Evolutionary conservation across 2,329 filamentous ascomycete species (phyloP), one percentile per base, ranked within the genome.

Genomic region (Pyricularia sp.): DNA sequence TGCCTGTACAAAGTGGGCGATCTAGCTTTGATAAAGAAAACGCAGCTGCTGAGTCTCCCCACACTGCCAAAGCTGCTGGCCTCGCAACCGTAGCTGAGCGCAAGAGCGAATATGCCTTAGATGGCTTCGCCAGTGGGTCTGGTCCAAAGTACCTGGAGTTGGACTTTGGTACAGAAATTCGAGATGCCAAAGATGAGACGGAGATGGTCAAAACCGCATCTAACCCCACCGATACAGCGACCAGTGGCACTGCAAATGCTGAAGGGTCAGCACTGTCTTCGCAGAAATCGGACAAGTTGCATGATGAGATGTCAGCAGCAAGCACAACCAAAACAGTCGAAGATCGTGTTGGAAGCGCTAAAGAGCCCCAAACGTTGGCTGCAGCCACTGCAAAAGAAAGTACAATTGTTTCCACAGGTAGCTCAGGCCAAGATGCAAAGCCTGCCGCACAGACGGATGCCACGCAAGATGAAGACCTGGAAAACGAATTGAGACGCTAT

Each of bases 31-130:
- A 73, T 22, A 73, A 72, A 62, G 72, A 76, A 19, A 76, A 78
- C 65, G 71, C 68, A 26, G 71, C 73, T 76, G 30, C 70, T 72
- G 16, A 70, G n/a, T 53, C 62, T 44, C 28, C 35, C 26, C 62
- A 72, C 73, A 62, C 68, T 76, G 55, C 5, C 13, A 19, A 7
- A 16, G 40, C 78, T 76, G 66, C 73, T 78, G 40, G 73, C 26
- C 71, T 86, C 60, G 78, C 84, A 63, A 76, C 84, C 1, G 82
- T 87, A 2, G 78, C 78, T 2, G 84, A 87, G 72, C 78, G 81
- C 65, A 85, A 81, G 73, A 84, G 81, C 73, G 84, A 86, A 70
- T 82, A 86, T 70, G 81, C 79, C 12, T 75, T 84, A 66, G 81
- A 84, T 10, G 13, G 55, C 24, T 59, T 59, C 26, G 13, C 28